These are phyloP conservation scores for Lachancea nothofagi DNA, from an alignment of 805 yeast genomes.

Conservation along the genomic window DNA sequence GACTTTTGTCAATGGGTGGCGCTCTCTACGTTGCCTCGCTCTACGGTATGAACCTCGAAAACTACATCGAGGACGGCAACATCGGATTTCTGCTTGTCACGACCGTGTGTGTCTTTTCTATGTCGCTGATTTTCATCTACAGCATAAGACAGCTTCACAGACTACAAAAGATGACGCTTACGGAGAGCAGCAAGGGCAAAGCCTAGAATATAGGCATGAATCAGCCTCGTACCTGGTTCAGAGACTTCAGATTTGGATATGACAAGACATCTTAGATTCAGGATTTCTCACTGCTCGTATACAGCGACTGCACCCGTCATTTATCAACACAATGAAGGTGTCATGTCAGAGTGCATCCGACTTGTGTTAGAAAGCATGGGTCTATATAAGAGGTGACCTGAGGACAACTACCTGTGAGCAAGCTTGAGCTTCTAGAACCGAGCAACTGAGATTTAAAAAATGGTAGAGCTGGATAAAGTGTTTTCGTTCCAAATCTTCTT, in stretches of 20 bases:
- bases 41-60: conserved; percentile 94
- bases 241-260: no score
- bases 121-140: conserved; percentile 43
- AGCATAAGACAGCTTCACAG: conserved; percentile 55
- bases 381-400: neutral
- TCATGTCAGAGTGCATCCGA: no score
- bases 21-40: conserved; percentile 78
- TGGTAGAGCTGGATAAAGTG: conserved; percentile 37
- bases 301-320: conserved; percentile 6
- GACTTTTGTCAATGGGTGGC: conserved; percentile 74
- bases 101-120: conserved; percentile 37
- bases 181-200: conserved; percentile 32
- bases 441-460: no score
- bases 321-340: no score
- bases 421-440: no score
- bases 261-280: no score
- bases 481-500: conserved; percentile 72
- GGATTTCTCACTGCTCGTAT: neutral
- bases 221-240: no score
- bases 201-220: neutral
- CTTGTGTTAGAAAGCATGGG: neutral
- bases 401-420: neutral
- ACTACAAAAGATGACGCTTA: conserved; percentile 71
- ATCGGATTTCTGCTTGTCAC: conserved; percentile 59
- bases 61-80: conserved; percentile 78